Evolutionary conservation across 2,329 filamentous ascomycete species (phyloP).

Genomic region (Pyrenochaeta sp.): DNA sequence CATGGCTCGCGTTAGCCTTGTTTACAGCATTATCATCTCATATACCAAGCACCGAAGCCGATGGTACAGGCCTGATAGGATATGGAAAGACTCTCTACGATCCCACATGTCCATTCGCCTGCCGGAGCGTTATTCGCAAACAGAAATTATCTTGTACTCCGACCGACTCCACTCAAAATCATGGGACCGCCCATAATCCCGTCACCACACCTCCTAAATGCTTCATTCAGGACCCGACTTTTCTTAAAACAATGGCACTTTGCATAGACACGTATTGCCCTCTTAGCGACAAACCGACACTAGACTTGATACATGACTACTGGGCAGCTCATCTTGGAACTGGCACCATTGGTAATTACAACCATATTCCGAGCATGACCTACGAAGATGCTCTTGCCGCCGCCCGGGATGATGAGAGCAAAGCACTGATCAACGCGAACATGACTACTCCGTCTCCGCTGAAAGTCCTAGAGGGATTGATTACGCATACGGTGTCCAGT

Average conservation of each 20-base stretch:
- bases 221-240: constrained; percentile 22
- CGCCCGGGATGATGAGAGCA: constrained; percentile 3
- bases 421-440: not conserved
- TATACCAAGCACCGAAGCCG: constrained; percentile 1
- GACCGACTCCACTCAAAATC: not conserved
- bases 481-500: constrained; percentile 4
- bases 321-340: constrained; percentile 20
- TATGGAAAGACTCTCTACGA: constrained; percentile 24
- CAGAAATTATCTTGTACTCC: constrained; percentile 11
- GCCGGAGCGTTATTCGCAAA: constrained; percentile 14
- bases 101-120: constrained; percentile 25
- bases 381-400: constrained; percentile 8
- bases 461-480: constrained; percentile 2
- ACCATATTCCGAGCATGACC: constrained; percentile 9
- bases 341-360: constrained; percentile 11
- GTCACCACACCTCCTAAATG: constrained; percentile 27
- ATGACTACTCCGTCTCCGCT: not conserved
- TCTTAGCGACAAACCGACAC: constrained; percentile 8
- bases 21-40: not conserved
- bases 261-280: constrained; percentile 32
- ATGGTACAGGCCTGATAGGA: constrained; percentile 18
- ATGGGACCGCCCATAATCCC: constrained; percentile 7
- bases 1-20: not conserved
- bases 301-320: constrained; percentile 20
- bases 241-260: constrained; percentile 32